Evolutionary conservation across 352 stramenopile species (phyloP), one percentile per base, ranked within the genome.

Genomic region (Thraustochytrium sp.): DNA sequence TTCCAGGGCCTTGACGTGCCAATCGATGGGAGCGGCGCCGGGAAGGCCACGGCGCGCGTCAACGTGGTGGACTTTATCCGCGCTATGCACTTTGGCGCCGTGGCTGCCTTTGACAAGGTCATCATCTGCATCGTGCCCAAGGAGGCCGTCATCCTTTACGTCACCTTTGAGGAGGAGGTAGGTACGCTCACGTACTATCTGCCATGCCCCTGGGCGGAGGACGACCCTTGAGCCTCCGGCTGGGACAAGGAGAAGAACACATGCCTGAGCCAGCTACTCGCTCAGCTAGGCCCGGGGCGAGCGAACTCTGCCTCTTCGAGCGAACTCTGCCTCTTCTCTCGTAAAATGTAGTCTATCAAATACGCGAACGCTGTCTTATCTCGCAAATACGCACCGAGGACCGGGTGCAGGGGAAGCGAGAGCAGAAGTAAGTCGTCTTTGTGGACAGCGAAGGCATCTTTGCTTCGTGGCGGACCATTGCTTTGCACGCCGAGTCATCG

Each of bases 41-140:
- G 48, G n/a, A 72, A 61, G 51, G 68, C 48, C 1, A 31, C 48
- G 0, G 26, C 31, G 18, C 18, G 26, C 13, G 36, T 80, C 23
- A 80, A 80, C 49, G 40, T 80, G 2, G 26, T n/a, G 16, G 68
- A 80, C 26, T 80, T 80, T 18, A 46, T 80, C 53, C 31, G 68
- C 46, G 68, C 40, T 4, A 29, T 80, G 46, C 68, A 80, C 5
- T 80, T 80, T 44, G 68, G 48, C 31, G 40, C 18, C 23, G 68
- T 62, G 8, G 42, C 62, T 51, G 42, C 18, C 42, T 80, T 36
- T 26, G 68, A 80, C 53, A 80, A 80, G 53, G 68, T 80, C 23
- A 23, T 80, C 37, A 72, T 80, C 46, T 80, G 68, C 49, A 46
- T 44, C 26, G 68, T 80, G n/a, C 42, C 29, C 31, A 48, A 48